Percentiles rank a stretch among this genome's conserved stretches.
phyloP scores from a whole-genome alignment of 2,329 filamentous ascomycete genomes.

The Mariannaea sp. region DNA sequence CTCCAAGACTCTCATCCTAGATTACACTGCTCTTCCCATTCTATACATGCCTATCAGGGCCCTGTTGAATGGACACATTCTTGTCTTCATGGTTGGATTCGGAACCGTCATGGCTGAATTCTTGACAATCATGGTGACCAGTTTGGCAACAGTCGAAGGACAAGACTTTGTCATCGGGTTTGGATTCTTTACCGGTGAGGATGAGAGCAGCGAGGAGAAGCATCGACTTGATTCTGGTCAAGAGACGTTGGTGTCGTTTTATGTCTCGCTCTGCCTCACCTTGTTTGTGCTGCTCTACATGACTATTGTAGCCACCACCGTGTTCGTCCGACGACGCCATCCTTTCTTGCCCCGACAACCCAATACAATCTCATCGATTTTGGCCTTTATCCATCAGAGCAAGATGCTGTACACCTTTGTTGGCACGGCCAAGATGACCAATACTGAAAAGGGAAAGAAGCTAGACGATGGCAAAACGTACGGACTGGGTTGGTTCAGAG shows the following conservation, averaged over 20 bases:
- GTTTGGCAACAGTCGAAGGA: constrained; percentile 68
- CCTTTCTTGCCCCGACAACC: constrained; percentile 79
- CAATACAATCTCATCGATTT: constrained; percentile 75
- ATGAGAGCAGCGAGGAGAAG: constrained; percentile 21
- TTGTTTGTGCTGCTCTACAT: constrained; percentile 70
- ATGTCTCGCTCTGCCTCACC: constrained; percentile 65
- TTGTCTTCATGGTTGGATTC: constrained; percentile 71
- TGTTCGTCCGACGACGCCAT: constrained; percentile 66
- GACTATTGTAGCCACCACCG: constrained; percentile 60
- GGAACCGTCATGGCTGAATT: constrained; percentile 76
- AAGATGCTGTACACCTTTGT: constrained; percentile 81
- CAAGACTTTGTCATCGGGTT: constrained; percentile 56
- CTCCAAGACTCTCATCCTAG: constrained; percentile 68
- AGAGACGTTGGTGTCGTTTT: constrained; percentile 68
- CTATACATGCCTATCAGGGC: constrained; percentile 67
- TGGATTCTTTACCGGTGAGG: constrained; percentile 7
- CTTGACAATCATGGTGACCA: constrained; percentile 70
- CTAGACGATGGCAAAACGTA: constrained; percentile 68
- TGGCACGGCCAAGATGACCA: constrained; percentile 67
- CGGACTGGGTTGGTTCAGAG: constrained; percentile 76
- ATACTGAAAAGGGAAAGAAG: constrained; percentile 63
- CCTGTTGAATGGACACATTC: constrained; percentile 64
- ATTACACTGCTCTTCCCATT: constrained; percentile 75
- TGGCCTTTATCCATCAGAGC: constrained; percentile 79
- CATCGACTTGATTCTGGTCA: constrained; percentile 53